Base-by-base conservation (phyloP, 2,329 filamentous ascomycete species). In the Fusarium hostae region DNA sequence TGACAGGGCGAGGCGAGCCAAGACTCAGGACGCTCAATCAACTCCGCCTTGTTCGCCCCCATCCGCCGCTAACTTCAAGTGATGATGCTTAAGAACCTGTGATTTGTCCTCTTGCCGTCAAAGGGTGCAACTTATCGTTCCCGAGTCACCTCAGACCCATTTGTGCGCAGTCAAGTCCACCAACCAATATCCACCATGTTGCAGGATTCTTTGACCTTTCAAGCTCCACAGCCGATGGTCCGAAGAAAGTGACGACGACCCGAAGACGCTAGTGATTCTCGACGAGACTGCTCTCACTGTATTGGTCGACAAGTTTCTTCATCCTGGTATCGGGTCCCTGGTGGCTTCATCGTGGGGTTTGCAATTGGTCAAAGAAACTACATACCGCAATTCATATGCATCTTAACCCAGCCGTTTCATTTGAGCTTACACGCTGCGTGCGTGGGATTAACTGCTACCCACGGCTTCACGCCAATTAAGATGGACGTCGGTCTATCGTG, bases 201-300 rank as follows among this genome's bases (percentile, higher is more conserved):
- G 66, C 73, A 65, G 60, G 39, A 43, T 51, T 72, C 62, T 47
- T 59, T 35, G 55, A 24, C 39, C 37, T 60, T 22, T 30, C 24
- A 43, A 34, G 47, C 54, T 61, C 75, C 75, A 77, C 74, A 65
- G 62, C 75, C 75, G 75, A 77, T 65, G 74, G 68, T 60, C 75
- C 75, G 75, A 77, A 76, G 63, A 54, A 57, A 52, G 50, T 69
- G 68, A 77, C 75, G 75, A 77, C 75, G 75, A 76, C 71, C 75
- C 75, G 75, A 76, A 74, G 66, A 30, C 75, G 71, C 75, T 76
- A 77, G 58, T 52, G 39, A 62, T 69, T 52, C 45, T 63, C n/a
- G 54, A 35, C 30, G 37, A 63, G 52, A 55, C 59, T 48, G 22
- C 52, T 45, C 51, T 66, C 61, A 64, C 55, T 50, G 51, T 65